phyloP scores from a whole-genome alignment of 495 filamentous ascomycete species.

The Evernia prunastri region DNA sequence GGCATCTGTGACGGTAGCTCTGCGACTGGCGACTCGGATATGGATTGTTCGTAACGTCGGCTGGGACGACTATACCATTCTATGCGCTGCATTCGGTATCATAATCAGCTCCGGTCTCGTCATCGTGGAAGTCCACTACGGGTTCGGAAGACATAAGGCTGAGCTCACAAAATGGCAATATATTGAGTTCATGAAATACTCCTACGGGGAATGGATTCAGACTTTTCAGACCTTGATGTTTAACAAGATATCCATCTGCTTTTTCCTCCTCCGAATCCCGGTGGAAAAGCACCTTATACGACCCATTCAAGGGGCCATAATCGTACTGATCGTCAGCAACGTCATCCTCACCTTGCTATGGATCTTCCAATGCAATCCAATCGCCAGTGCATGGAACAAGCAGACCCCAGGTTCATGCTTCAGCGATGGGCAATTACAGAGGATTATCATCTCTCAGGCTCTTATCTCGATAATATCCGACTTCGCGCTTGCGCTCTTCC shows the following conservation, averaged over 20 bases:
- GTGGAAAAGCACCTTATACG: constrained; percentile 17
- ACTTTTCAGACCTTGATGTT: constrained; percentile 25
- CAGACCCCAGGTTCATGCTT: constrained; percentile 21
- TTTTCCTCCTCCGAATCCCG: constrained; percentile 22
- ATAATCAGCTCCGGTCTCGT: constrained; percentile 14
- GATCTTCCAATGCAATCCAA: constrained; percentile 21
- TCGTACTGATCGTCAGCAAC: constrained; percentile 19
- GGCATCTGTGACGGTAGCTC: neutral
- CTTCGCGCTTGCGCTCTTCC: constrained; percentile 33
- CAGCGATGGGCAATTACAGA: constrained; percentile 20
- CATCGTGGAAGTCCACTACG: constrained; percentile 16
- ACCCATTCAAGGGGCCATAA: constrained; percentile 16
- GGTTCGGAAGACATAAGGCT: constrained; percentile 17
- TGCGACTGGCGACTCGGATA: constrained; percentile 18
- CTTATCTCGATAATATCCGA: constrained; percentile 29
- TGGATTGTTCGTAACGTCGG: constrained; percentile 16
- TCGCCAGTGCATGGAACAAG: constrained; percentile 20
- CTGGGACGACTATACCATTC: constrained; percentile 21
- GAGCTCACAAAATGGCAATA: constrained; percentile 14
- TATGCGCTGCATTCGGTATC: constrained; percentile 11
- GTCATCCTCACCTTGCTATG: constrained; percentile 20
- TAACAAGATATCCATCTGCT: constrained; percentile 26
- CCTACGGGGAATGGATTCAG: constrained; percentile 24
- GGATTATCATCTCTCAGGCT: constrained; percentile 27
- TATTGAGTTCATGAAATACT: constrained; percentile 18